Evolutionary conservation across 352 stramenopile species (phyloP).

Genomic region (Phytophthora chlamydospora): DNA sequence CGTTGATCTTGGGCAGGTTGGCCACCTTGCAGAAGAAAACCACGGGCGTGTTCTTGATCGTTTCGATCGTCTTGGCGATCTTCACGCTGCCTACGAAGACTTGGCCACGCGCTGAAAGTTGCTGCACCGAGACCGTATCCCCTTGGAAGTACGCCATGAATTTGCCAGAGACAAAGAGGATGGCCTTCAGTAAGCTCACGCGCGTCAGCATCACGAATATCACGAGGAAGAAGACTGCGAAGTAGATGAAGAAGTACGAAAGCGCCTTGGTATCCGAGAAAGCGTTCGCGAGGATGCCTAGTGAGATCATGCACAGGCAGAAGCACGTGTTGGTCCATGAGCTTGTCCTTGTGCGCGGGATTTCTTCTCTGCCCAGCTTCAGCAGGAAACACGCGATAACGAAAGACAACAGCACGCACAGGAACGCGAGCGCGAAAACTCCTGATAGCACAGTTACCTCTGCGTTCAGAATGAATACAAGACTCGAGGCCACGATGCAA

Average conservation of each 20-base stretch:
- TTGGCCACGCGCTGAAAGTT: slow-evolving; percentile 36
- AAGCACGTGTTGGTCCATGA: slow-evolving; percentile 70
- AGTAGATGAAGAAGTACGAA: slow-evolving; percentile 69
- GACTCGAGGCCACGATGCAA: slow-evolving; percentile 69
- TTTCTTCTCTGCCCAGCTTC: slow-evolving; percentile 79
- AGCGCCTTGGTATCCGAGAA: slow-evolving; percentile 52
- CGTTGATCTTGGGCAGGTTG: slow-evolving; percentile 91
- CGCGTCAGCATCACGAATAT: slow-evolving; percentile 71
- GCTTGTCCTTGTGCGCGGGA: slow-evolving; percentile 71
- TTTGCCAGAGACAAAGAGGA: slow-evolving; percentile 58
- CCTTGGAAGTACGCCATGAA: slow-evolving; percentile 33
- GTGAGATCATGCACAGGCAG: slow-evolving; percentile 52
- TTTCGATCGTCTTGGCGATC: slow-evolving; percentile 78
- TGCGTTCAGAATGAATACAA: slow-evolving; percentile 82
- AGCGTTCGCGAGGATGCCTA: slow-evolving; percentile 60
- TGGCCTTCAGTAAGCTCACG: slow-evolving; percentile 53
- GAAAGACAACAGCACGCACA: slow-evolving; percentile 88
- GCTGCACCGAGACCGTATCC: slow-evolving; percentile 9
- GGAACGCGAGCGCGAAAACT: slow-evolving; percentile 90
- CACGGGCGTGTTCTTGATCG: slow-evolving; percentile 78
- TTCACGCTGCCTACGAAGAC: slow-evolving; percentile 55
- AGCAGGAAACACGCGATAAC: slow-evolving; percentile 83
- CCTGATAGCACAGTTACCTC: slow-evolving; percentile 78
- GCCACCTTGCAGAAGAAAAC: slow-evolving; percentile 92
- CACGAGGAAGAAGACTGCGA: slow-evolving; percentile 50